Conservation (phyloP, 2,329 filamentous ascomycete genomes). For the Simplicillium sp. region DNA sequence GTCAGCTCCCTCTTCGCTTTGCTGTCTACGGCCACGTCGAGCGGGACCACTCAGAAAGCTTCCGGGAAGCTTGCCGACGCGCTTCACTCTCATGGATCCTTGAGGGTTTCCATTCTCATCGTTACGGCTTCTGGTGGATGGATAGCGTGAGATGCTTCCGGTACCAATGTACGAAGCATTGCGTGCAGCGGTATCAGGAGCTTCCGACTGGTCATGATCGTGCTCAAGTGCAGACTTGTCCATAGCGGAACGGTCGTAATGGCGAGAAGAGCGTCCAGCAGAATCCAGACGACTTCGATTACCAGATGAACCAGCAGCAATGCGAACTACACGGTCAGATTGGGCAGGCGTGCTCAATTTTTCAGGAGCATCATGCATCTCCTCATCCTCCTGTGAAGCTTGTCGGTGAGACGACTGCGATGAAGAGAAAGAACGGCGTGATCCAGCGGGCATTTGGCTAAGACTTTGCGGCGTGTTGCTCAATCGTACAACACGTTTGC, state of each 20-base stretch:
- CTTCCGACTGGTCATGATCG: conserved; percentile 37
- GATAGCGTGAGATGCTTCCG: conserved; percentile 43
- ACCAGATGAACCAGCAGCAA: conserved; percentile 41
- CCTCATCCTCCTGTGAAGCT: conserved; percentile 29
- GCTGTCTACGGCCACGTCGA: conserved; percentile 59
- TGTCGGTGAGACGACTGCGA: conserved; percentile 19
- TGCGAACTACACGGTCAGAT: conserved; percentile 43
- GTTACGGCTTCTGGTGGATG: conserved; percentile 39
- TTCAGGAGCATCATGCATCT: conserved; percentile 21
- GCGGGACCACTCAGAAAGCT: conserved; percentile 74
- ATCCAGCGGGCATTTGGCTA: conserved; percentile 27
- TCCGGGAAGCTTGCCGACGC: conserved; percentile 64
- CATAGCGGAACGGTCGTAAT: conserved; percentile 19
- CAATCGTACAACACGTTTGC: conserved; percentile 49
- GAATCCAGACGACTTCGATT: conserved; percentile 26
- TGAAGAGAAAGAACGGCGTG: conserved; percentile 38
- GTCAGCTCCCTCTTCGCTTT: conserved; percentile 57
- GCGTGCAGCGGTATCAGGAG: conserved; percentile 38
- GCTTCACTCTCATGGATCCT: conserved; percentile 68
- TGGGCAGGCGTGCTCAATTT: conserved; percentile 47
- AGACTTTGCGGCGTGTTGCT: conserved; percentile 40
- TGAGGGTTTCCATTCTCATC: conserved; percentile 59
- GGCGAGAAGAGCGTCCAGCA: conserved; percentile 24
- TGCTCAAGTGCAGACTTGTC: conserved; percentile 26
- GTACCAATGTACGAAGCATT: conserved; percentile 35